phyloP scores from a whole-genome alignment of 306 rosid species.

The Cucumis cinereus region DNA sequence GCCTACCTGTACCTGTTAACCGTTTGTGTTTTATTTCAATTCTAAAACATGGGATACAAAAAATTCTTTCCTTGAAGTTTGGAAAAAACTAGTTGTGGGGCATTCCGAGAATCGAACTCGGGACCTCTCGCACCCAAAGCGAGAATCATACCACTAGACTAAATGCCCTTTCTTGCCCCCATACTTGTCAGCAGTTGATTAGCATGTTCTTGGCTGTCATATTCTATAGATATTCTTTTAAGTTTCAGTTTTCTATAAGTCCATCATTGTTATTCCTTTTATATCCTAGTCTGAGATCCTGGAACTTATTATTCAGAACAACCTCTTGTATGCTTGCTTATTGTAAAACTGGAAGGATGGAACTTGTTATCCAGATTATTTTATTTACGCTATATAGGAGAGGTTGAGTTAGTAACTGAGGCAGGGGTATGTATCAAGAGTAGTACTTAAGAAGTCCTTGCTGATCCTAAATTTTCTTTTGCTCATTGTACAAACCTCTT shows the following conservation, averaged over 20 bases:
- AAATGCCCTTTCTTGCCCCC: not conserved
- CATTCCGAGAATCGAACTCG: conserved; percentile 8
- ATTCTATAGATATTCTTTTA: not conserved
- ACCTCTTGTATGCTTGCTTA: not conserved
- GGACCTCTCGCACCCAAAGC: conserved; percentile 3
- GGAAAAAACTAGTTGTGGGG: not conserved
- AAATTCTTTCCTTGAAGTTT: not conserved
- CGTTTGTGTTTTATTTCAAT: too few relatives aligned
- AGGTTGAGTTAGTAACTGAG: not conserved
- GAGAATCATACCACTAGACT: not conserved
- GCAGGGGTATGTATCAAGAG: not conserved
- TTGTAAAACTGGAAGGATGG: not conserved
- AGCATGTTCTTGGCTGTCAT: not conserved
- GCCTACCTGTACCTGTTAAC: too few relatives aligned
- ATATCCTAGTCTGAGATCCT: not conserved
- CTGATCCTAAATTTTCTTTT: too few relatives aligned
- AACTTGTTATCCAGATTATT: not conserved
- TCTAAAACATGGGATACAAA: not conserved
- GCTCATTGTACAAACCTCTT: too few relatives aligned
- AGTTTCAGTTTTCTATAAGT: not conserved
- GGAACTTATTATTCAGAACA: not conserved
- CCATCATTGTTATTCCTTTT: not conserved
- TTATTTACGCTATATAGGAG: too few relatives aligned
- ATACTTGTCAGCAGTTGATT: not conserved
- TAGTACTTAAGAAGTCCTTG: not conserved